phyloP scores from a whole-genome alignment of 2,329 filamentous ascomycete genomes.

The Blastomyces silverae region DNA sequence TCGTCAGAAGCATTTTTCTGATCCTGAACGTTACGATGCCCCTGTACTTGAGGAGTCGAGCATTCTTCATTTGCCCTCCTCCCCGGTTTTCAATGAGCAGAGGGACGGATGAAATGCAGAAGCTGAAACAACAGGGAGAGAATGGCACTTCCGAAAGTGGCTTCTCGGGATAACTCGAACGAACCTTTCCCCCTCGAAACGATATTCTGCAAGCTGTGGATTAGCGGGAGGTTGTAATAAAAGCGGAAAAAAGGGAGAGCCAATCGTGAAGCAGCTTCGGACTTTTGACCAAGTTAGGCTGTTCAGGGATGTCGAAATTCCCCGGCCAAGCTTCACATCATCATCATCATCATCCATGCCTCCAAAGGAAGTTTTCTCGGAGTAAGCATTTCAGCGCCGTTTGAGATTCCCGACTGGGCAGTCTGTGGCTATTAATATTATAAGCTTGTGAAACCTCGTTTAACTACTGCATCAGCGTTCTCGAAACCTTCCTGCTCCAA shows the following conservation, averaged over 20 bases:
- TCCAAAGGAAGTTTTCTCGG: background rate
- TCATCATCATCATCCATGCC: background rate
- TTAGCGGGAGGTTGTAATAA: background rate
- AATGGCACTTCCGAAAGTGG: background rate
- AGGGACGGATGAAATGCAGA: background rate
- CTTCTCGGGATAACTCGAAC: background rate
- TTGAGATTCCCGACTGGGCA: no score
- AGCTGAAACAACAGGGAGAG: slow-evolving; percentile 7
- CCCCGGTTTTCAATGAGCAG: background rate
- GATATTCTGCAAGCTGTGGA: background rate
- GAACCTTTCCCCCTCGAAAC: background rate
- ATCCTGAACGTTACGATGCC: background rate
- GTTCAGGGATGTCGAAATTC: background rate
- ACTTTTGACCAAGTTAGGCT: no score
- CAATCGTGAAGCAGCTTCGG: background rate
- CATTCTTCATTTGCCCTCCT: background rate
- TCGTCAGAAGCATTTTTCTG: background rate
- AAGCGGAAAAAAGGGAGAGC: background rate
- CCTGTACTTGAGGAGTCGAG: background rate
- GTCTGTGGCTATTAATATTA: background rate
- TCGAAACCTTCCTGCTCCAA: background rate
- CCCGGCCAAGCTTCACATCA: background rate
- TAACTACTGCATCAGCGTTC: background rate
- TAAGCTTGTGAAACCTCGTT: background rate
- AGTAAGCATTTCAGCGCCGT: background rate